These are phyloP conservation scores for Hemerocallis citrina DNA, from an alignment of 106 monocot genomes.

Conservation along the genomic window DNA sequence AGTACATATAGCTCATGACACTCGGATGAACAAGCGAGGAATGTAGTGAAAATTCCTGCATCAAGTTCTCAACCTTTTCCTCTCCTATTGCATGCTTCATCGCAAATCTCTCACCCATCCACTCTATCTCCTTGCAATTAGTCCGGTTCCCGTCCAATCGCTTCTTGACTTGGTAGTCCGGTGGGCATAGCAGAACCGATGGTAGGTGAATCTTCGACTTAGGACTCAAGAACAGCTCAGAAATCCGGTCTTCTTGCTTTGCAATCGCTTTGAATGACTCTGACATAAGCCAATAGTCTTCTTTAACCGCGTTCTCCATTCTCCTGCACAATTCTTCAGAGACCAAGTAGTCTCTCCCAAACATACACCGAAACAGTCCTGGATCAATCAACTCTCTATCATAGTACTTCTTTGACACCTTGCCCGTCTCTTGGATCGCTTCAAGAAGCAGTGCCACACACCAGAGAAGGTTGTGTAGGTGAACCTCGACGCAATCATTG, in stretches of 20 bases:
- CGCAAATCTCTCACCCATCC: slow-evolving; percentile 73
- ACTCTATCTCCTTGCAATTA: slow-evolving; percentile 60
- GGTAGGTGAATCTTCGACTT: slow-evolving; percentile 37
- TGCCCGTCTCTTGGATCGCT: slow-evolving; percentile 43
- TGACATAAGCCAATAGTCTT: slow-evolving; percentile 49
- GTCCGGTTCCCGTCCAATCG: slow-evolving; percentile 24
- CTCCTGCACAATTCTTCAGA: slow-evolving; percentile 29
- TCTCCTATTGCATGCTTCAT: slow-evolving; percentile 61
- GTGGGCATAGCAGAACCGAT: slow-evolving; percentile 23
- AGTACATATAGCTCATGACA: slow-evolving; percentile 35
- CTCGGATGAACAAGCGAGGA: slow-evolving; percentile 65
- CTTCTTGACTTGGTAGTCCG: slow-evolving; percentile 55
- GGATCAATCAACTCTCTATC: slow-evolving; percentile 60
- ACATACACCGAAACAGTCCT: slow-evolving; percentile 34
- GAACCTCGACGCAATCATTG: slow-evolving; percentile 47
- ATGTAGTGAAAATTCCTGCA: slow-evolving; percentile 28
- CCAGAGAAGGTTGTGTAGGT: slow-evolving; percentile 55
- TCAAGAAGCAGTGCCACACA: slow-evolving; percentile 54
- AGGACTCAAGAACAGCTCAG: slow-evolving; percentile 34
- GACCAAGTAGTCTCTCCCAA: slow-evolving; percentile 35
- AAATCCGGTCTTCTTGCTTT: slow-evolving; percentile 37
- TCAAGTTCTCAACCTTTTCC: slow-evolving; percentile 33
- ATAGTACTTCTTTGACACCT: slow-evolving; percentile 50
- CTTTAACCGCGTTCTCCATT: slow-evolving; percentile 28
- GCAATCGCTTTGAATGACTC: slow-evolving; percentile 23